Evolutionary conservation across 2,329 filamentous ascomycete species (phyloP).

Genomic region (Biscogniauxia marginata): DNA sequence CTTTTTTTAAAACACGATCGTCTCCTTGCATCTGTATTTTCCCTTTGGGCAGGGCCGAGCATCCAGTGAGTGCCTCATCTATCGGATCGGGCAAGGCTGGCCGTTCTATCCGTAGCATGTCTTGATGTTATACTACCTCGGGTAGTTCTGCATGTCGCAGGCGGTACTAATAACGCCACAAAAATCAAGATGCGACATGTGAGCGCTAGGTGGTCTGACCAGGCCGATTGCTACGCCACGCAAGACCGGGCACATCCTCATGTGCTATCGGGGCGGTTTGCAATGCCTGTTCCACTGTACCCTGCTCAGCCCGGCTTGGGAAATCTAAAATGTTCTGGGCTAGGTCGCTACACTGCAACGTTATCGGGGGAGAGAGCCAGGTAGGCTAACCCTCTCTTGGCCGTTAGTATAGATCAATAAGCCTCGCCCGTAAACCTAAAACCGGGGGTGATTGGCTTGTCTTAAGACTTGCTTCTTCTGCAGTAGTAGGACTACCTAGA

Average conservation of each 20-base stretch:
- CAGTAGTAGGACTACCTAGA: neutral
- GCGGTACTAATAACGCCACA: too few species aligned
- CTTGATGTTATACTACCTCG: neutral
- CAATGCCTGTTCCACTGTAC: too few species aligned
- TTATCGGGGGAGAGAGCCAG: too few species aligned
- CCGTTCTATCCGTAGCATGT: too few species aligned
- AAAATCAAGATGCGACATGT: neutral
- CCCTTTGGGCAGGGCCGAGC: too few species aligned
- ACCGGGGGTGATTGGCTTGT: neutral
- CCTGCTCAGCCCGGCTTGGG: too few species aligned
- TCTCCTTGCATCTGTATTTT: neutral
- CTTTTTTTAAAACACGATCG: neutral
- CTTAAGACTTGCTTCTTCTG: conserved; percentile 1
- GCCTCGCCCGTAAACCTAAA: neutral
- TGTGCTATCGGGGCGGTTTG: too few species aligned
- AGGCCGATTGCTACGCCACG: neutral
- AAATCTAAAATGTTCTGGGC: too few species aligned
- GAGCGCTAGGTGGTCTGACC: neutral
- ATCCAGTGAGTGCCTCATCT: too few species aligned
- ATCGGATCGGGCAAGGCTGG: neutral
- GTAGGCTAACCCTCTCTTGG: too few species aligned
- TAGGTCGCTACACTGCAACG: neutral
- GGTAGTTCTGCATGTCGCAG: neutral
- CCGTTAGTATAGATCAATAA: neutral
- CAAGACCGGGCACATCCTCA: too few species aligned